Evolutionary conservation across 345 rosid genomes (phyloP).

Genomic region (Carallia brachiata): DNA sequence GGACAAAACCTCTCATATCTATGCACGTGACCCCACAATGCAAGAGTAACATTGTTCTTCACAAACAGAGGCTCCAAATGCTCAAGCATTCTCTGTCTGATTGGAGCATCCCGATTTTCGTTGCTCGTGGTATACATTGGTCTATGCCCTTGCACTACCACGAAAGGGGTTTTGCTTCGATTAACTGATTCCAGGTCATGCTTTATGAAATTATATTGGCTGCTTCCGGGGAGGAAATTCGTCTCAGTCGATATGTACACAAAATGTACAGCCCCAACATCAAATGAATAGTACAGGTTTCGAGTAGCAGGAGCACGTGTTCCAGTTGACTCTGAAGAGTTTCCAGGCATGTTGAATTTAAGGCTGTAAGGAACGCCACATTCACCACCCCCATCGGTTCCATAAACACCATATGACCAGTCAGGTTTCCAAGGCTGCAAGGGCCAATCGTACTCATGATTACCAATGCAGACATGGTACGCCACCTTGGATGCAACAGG

Average conservation of each 20-base stretch:
- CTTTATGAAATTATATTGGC: constrained; percentile 66
- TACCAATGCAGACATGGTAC: constrained; percentile 92
- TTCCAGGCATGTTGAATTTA: constrained; percentile 92
- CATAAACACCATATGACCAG: constrained; percentile 55
- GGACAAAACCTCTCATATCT: constrained; percentile 94
- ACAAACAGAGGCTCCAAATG: constrained; percentile 84
- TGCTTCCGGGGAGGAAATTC: constrained; percentile 72
- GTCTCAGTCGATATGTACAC: constrained; percentile 86
- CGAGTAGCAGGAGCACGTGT: constrained; percentile 61
- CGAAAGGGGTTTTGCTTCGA: constrained; percentile 71
- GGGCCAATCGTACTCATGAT: constrained; percentile 95
- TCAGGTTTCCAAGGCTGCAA: constrained; percentile 89
- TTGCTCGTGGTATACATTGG: constrained; percentile 91
- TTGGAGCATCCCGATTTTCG: constrained; percentile 50
- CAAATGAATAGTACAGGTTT: constrained; percentile 82
- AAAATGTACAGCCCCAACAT: constrained; percentile 69
- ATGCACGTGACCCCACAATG: constrained; percentile 94
- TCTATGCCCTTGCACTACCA: constrained; percentile 84
- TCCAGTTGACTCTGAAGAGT: constrained; percentile 71
- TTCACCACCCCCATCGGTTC: constrained; percentile 90
- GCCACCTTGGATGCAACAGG: constrained; percentile 80
- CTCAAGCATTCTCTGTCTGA: constrained; percentile 60
- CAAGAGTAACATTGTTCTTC: constrained; percentile 68
- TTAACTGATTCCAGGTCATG: constrained; percentile 75
- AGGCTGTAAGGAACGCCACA: constrained; percentile 92